A percentile compares a stretch with the other conserved stretches of the same genome.
Conservation (phyloP, 352 stramenopile genomes). For the Phytophthora ramorum region DNA sequence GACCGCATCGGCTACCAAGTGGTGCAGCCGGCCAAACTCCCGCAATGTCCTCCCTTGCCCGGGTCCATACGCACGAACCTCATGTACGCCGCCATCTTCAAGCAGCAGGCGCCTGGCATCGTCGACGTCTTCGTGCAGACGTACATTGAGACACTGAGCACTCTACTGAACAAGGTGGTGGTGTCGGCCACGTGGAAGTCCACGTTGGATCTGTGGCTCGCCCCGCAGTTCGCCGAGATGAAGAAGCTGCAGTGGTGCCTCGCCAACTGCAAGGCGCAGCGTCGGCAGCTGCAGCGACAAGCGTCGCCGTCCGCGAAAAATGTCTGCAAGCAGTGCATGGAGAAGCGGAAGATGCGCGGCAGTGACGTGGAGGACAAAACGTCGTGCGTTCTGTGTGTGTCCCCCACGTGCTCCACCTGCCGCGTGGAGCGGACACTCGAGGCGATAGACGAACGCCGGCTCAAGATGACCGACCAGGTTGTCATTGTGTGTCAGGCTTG, state of each 20-base stretch:
- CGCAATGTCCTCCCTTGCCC: constrained; percentile 26
- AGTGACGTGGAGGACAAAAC: constrained; percentile 24
- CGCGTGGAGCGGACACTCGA: constrained; percentile 32
- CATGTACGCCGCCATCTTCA: constrained; percentile 34
- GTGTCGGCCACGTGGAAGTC: constrained; percentile 31
- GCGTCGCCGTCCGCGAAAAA: constrained; percentile 22
- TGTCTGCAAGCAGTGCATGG: constrained; percentile 25
- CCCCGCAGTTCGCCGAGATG: constrained; percentile 30
- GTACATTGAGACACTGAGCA: constrained; percentile 30
- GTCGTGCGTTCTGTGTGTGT: constrained; percentile 26
- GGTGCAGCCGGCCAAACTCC: constrained; percentile 51
- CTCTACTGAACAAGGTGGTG: constrained; percentile 32
- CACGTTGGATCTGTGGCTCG: constrained; percentile 25
- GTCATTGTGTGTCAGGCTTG: constrained; percentile 32
- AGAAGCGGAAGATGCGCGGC: constrained; percentile 25
- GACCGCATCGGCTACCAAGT: constrained; percentile 55
- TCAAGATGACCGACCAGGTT: constrained; percentile 26
- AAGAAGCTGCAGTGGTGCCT: constrained; percentile 46
- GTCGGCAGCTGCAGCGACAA: constrained; percentile 27
- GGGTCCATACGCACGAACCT: constrained; percentile 31
- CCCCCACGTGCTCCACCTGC: constrained; percentile 33
- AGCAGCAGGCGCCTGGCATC: constrained; percentile 27
- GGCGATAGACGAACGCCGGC: constrained; percentile 17
- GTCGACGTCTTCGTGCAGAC: constrained; percentile 39
- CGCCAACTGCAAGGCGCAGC: constrained; percentile 26